Conservation (phyloP, 257 asterid species). For the Solanum acaule region DNA sequence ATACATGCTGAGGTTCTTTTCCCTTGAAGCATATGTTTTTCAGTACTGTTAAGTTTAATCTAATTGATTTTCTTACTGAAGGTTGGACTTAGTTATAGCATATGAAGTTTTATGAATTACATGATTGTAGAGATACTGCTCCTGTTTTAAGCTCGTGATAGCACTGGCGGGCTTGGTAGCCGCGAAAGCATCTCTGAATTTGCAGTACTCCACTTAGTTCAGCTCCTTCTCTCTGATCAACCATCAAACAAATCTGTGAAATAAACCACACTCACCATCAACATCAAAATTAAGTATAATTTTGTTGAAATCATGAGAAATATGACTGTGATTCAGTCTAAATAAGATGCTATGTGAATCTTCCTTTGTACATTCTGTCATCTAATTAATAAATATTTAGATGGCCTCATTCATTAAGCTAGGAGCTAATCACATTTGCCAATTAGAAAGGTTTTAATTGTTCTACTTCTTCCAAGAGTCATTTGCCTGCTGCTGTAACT, state of each 20-base stretch:
- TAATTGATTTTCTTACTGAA: not conserved
- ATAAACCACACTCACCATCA: not conserved
- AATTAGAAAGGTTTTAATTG: not conserved
- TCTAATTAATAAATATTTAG: not conserved
- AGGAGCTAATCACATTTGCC: not conserved
- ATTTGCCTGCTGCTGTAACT: not conserved
- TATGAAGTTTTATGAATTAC: slow-evolving; percentile 22
- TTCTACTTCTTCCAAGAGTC: not conserved
- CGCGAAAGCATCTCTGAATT: slow-evolving; percentile 40
- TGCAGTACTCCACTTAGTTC: slow-evolving; percentile 11
- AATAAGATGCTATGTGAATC: not conserved
- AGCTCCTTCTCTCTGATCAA: slow-evolving; percentile 4
- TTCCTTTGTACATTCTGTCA: not conserved
- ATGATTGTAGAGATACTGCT: slow-evolving; percentile 46
- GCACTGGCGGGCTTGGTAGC: slow-evolving; percentile 22
- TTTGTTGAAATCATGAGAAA: not conserved
- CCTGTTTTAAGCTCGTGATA: slow-evolving; percentile 35
- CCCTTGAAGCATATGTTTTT: not conserved
- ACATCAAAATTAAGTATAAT: not conserved
- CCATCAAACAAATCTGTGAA: slow-evolving; percentile 9
- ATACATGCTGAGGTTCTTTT: not conserved
- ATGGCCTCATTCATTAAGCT: not conserved
- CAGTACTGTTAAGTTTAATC: not conserved
- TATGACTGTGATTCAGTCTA: not conserved
- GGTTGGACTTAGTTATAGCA: not conserved